Evolutionary conservation across 345 rosid genomes (phyloP).

Genomic region (Salix dunnii): DNA sequence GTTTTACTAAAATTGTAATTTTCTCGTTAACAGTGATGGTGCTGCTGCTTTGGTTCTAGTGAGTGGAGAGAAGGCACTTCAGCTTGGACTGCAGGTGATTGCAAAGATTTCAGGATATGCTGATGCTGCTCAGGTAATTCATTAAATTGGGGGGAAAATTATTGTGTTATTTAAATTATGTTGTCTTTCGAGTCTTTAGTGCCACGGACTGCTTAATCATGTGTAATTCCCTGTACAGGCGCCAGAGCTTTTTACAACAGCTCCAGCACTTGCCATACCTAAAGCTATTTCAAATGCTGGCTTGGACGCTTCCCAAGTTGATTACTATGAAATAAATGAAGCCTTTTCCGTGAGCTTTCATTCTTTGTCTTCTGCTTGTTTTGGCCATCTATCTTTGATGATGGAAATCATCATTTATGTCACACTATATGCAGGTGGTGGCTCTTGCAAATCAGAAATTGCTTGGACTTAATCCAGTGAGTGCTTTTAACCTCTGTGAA

Average conservation of each 20-base stretch:
- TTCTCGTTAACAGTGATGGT: constrained; percentile 65
- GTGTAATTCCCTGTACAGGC: constrained; percentile 49
- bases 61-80: constrained; percentile 72
- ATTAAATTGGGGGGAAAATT: neutral
- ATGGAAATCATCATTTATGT: constrained; percentile 5
- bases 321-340: constrained; percentile 93
- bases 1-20: constrained; percentile 14
- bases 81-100: constrained; percentile 76
- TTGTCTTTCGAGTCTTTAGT: constrained; percentile 7
- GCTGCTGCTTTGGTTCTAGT: constrained; percentile 94
- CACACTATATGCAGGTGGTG: constrained; percentile 56
- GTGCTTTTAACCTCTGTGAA: constrained; percentile 19
- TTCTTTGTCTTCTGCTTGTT: neutral
- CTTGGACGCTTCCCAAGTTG: constrained; percentile 77
- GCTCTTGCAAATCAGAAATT: constrained; percentile 87
- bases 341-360: constrained; percentile 79
- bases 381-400: neutral
- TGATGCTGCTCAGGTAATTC: constrained; percentile 95
- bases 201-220: constrained; percentile 11
- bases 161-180: neutral
- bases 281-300: constrained; percentile 83
- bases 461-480: constrained; percentile 73
- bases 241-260: constrained; percentile 87
- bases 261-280: constrained; percentile 96
- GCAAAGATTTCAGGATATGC: constrained; percentile 82